phyloP scores from a whole-genome alignment of 352 stramenopile genomes.

The Phytophthora pini region DNA sequence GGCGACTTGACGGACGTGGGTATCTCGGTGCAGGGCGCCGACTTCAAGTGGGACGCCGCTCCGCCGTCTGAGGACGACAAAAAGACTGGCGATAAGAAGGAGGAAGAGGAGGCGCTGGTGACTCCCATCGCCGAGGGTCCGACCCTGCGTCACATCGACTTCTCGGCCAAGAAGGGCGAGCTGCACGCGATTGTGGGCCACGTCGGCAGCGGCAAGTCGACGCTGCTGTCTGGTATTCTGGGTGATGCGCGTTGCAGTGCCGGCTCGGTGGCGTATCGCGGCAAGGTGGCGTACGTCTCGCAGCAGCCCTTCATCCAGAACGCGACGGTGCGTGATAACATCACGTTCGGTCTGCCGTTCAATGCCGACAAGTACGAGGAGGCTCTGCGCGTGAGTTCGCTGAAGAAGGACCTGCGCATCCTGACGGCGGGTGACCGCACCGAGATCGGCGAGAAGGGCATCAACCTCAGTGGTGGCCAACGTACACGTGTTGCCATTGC shows the following conservation, averaged over 20 bases:
- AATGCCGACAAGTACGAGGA: constrained; percentile 63
- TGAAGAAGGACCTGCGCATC: constrained; percentile 58
- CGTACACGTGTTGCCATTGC: constrained; percentile 94
- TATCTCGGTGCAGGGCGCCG: constrained; percentile 54
- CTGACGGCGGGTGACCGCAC: constrained; percentile 92
- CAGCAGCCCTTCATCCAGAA: constrained; percentile 98
- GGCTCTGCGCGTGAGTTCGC: constrained; percentile 50
- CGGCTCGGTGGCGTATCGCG: constrained; percentile 69
- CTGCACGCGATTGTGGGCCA: constrained; percentile 62
- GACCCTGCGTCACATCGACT: constrained; percentile 61
- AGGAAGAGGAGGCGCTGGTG: constrained; percentile 34
- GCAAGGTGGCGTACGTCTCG: constrained; percentile 92
- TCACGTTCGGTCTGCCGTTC: constrained; percentile 92
- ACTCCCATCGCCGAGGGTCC: constrained; percentile 29
- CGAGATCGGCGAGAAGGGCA: constrained; percentile 98
- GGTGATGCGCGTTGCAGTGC: constrained; percentile 46
- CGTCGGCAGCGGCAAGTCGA: constrained; percentile 67
- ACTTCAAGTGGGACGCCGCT: constrained; percentile 77
- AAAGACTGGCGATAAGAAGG: constrained; percentile 49
- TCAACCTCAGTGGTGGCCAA: constrained; percentile 98
- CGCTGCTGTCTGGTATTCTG: constrained; percentile 51
- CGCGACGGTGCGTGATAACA: constrained; percentile 95
- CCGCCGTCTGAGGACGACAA: constrained; percentile 24
- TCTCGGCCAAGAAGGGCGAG: constrained; percentile 75
- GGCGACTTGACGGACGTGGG: constrained; percentile 84